phyloP scores from a whole-genome alignment of 768 basidiomycete genomes.

The Leccinum rimulosum region DNA sequence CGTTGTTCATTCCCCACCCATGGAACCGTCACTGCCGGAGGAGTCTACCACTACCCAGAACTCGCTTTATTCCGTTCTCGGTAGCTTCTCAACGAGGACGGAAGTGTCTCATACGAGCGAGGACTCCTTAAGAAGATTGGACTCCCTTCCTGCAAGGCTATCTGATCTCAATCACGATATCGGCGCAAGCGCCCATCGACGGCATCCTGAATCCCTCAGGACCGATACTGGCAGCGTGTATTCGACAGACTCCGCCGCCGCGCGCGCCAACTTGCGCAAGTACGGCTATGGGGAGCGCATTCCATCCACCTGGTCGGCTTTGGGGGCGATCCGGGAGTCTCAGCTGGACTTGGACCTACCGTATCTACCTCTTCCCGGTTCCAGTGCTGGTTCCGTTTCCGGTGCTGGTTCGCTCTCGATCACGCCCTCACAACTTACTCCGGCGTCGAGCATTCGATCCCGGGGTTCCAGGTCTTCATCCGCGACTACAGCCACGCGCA shows the following conservation, averaged over 20 bases:
- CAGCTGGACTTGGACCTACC: slow-evolving; percentile 13
- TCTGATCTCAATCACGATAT: slow-evolving; percentile 8
- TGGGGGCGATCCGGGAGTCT: slow-evolving; percentile 12
- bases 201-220: slow-evolving; percentile 1
- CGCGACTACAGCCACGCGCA: not conserved
- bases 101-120: not conserved
- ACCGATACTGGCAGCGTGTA: slow-evolving; percentile 23
- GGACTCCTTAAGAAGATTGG: not conserved
- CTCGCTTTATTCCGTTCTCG: not conserved
- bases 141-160: not conserved
- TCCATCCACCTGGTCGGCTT: slow-evolving; percentile 25
- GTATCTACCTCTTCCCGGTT: slow-evolving; percentile 5
- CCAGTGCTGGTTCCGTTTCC: not conserved
- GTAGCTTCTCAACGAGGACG: not conserved
- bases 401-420: slow-evolving; percentile 3
- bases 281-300: slow-evolving; percentile 22
- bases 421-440: slow-evolving; percentile 4
- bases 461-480: slow-evolving; percentile 3
- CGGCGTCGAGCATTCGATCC: slow-evolving; percentile 5
- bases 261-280: slow-evolving; percentile 24
- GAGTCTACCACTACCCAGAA: not conserved
- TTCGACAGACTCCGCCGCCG: slow-evolving; percentile 22
- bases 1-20: not conserved
- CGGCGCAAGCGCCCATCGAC: not conserved
- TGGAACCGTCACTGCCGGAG: not conserved